Conservation (phyloP, 371 early-diverging fungal species). For the Actinomortierella wolfii region DNA sequence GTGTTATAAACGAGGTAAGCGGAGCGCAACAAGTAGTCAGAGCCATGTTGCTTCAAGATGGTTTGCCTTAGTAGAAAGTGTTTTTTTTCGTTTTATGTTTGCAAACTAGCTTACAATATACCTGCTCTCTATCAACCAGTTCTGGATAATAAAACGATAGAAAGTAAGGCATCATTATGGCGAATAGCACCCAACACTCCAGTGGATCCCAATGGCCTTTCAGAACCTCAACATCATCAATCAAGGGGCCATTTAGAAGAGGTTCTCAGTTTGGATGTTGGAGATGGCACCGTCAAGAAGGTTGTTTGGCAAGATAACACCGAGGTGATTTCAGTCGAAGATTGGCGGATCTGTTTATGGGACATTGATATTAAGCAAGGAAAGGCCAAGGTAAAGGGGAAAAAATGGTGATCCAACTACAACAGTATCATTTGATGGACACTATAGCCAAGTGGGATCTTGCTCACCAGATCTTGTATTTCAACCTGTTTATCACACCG, state of each 20-base stretch:
- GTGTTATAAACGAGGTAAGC: conserved; percentile 57
- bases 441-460: not conserved
- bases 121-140: conserved; percentile 16
- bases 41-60: not conserved
- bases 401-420: not conserved
- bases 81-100: conserved; percentile 21
- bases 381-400: conserved; percentile 17
- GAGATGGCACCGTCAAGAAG: conserved; percentile 38
- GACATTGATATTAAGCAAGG: conserved; percentile 40
- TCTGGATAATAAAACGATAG: conserved; percentile 33
- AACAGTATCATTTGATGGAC: not conserved
- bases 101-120: conserved; percentile 37
- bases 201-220: too few relatives aligned
- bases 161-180: conserved; percentile 45
- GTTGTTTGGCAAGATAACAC: conserved; percentile 44
- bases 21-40: too few relatives aligned
- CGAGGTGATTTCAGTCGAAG: conserved; percentile 42
- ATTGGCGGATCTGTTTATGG: conserved; percentile 44
- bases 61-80: not conserved
- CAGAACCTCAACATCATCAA: conserved; percentile 27
- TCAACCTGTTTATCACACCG: not conserved
- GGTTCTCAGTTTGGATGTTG: conserved; percentile 32
- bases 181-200: too few relatives aligned
- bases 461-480: not conserved
- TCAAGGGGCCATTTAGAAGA: conserved; percentile 34